Evolutionary conservation across 1,284 basidiomycete genomes (phyloP).

Genomic region (Fistulinella cinereoalba): DNA sequence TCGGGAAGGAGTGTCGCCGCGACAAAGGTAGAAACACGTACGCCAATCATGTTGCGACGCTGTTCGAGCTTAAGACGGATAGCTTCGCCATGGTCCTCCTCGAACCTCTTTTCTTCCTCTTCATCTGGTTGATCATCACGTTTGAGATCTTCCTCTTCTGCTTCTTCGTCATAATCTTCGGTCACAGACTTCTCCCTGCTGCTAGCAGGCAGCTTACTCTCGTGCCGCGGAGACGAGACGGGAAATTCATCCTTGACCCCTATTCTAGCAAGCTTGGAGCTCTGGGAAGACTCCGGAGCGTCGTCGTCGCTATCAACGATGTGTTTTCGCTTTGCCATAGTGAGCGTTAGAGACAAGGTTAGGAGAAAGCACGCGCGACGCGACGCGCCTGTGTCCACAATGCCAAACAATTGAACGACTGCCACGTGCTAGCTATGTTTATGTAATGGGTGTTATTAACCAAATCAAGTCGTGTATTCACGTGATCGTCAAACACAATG

Average conservation of each 20-base stretch:
- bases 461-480: too few species aligned
- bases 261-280: conserved; percentile 32
- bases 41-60: conserved; percentile 55
- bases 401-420: conserved; percentile 20
- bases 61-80: conserved; percentile 55
- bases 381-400: conserved; percentile 26
- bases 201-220: conserved; percentile 17
- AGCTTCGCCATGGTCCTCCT: conserved; percentile 53
- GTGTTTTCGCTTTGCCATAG: conserved; percentile 33
- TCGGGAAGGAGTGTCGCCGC: background rate
- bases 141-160: conserved; percentile 25
- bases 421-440: conserved; percentile 10
- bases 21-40: conserved; percentile 34
- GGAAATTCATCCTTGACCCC: conserved; percentile 23
- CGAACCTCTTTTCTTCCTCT: conserved; percentile 57
- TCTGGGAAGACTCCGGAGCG: conserved; percentile 20
- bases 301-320: conserved; percentile 28
- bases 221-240: conserved; percentile 10
- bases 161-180: conserved; percentile 32
- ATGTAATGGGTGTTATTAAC: too few species aligned
- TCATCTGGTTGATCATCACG: conserved; percentile 38
- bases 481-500: background rate
- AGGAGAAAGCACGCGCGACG: conserved; percentile 21
- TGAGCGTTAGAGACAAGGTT: background rate
- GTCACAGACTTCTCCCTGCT: conserved; percentile 21